phyloP scores from a whole-genome alignment of 2,329 filamentous ascomycete species.

The Cercospora brassicicola region DNA sequence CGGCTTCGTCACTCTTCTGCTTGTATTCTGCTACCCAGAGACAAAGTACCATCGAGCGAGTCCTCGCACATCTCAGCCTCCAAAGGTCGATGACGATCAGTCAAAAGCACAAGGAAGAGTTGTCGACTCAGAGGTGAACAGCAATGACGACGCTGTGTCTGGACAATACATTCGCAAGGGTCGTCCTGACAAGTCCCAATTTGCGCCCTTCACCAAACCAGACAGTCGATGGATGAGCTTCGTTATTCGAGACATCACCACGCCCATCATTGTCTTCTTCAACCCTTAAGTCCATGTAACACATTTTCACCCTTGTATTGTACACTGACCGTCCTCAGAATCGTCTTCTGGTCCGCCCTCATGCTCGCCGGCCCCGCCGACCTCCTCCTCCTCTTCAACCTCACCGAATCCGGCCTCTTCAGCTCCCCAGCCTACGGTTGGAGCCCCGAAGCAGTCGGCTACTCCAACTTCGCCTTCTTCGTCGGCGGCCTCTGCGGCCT shows the following conservation, averaged over 20 bases:
- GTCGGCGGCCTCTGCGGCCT: constrained; percentile 48
- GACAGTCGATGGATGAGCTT: constrained; percentile 45
- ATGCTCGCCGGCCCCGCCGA: constrained; percentile 41
- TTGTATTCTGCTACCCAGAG: constrained; percentile 47
- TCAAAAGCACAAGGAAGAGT: constrained; percentile 35
- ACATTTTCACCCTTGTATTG: too few relatives aligned
- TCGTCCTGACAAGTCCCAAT: constrained; percentile 44
- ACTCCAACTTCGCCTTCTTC: constrained; percentile 52
- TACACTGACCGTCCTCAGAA: constrained; percentile 20
- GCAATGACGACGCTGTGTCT: constrained; percentile 20
- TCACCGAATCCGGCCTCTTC: constrained; percentile 53
- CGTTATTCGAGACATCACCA: constrained; percentile 44
- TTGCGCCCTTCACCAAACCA: constrained; percentile 40
- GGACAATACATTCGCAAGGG: constrained; percentile 37
- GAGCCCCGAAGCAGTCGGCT: constrained; percentile 48
- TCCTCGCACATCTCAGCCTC: not conserved
- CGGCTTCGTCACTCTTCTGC: constrained; percentile 43
- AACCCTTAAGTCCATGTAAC: constrained; percentile 36
- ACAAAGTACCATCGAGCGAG: constrained; percentile 44
- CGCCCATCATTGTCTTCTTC: constrained; percentile 47
- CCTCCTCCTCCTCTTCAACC: constrained; percentile 52
- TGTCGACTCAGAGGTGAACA: constrained; percentile 32
- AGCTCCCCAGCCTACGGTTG: constrained; percentile 47
- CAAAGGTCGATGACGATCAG: constrained; percentile 17
- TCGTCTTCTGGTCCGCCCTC: constrained; percentile 44